phyloP scores from a whole-genome alignment of 2,329 filamentous ascomycete species.

The Pseudogymnoascus sp. region DNA sequence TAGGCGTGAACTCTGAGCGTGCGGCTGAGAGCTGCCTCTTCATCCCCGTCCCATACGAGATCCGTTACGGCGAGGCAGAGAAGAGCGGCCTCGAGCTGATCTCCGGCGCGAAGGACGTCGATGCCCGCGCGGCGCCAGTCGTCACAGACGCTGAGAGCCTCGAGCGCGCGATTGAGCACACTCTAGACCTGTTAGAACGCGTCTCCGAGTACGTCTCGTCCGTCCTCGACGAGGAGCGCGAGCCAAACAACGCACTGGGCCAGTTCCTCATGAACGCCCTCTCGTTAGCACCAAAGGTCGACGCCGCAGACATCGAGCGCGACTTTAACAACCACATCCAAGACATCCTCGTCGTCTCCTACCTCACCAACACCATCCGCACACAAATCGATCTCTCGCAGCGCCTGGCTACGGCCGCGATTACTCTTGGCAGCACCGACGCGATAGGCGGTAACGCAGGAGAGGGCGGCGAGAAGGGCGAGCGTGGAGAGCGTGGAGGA shows the following conservation, averaged over 20 bases:
- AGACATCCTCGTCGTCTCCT: slow-evolving; percentile 95
- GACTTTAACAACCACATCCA: slow-evolving; percentile 99
- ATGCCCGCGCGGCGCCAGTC: slow-evolving; percentile 64
- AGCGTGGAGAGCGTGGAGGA: slow-evolving; percentile 39
- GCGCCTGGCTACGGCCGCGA: slow-evolving; percentile 73
- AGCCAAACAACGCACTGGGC: slow-evolving; percentile 82
- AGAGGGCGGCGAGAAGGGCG: slow-evolving; percentile 35
- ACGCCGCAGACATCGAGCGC: slow-evolving; percentile 79
- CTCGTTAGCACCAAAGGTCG: slow-evolving; percentile 89
- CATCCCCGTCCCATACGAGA: slow-evolving; percentile 92
- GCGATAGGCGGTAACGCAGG: slow-evolving; percentile 27
- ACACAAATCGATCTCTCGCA: slow-evolving; percentile 98
- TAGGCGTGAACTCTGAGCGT: slow-evolving; percentile 89
- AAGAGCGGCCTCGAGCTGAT: slow-evolving; percentile 76
- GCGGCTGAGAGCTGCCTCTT: slow-evolving; percentile 95
- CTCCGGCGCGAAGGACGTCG: slow-evolving; percentile 69
- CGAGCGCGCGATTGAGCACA: slow-evolving; percentile 78
- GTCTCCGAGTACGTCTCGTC: slow-evolving; percentile 88
- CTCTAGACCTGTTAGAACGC: slow-evolving; percentile 80
- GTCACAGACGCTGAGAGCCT: slow-evolving; percentile 85
- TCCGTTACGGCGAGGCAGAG: slow-evolving; percentile 77
- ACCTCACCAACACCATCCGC: slow-evolving; percentile 96
- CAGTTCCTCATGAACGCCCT: slow-evolving; percentile 94
- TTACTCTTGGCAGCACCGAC: slow-evolving; percentile 49
- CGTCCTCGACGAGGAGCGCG: slow-evolving; percentile 86